phyloP scores from a whole-genome alignment of 2,329 filamentous ascomycete genomes.

The Rutstroemia sp. region DNA sequence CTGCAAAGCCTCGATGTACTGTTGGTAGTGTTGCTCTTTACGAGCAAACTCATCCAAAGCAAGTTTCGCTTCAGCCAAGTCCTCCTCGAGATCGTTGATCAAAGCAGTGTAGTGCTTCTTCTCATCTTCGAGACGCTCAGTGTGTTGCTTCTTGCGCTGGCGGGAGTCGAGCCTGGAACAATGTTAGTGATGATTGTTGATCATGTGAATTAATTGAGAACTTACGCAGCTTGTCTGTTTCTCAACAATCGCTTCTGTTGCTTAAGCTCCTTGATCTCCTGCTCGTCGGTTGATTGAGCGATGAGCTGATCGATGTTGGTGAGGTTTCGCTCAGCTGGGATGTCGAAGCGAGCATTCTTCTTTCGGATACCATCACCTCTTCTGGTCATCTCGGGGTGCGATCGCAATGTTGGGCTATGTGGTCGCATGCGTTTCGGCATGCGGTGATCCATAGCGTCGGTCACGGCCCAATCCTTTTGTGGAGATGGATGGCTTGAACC shows the following conservation, averaged over 20 bases:
- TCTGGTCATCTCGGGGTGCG: slow-evolving; percentile 61
- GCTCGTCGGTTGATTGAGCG: slow-evolving; percentile 76
- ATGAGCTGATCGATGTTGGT: slow-evolving; percentile 94
- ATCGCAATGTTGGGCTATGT: slow-evolving; percentile 59
- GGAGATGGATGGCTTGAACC: slow-evolving; percentile 47
- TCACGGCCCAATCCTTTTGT: slow-evolving; percentile 50
- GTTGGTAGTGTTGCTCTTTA: slow-evolving; percentile 66
- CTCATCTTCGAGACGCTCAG: slow-evolving; percentile 91
- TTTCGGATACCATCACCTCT: slow-evolving; percentile 66
- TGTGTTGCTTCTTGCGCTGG: slow-evolving; percentile 97
- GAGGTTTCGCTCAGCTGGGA: slow-evolving; percentile 86
- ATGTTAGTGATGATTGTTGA: slow-evolving; percentile 19
- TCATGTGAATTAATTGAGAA: slow-evolving; percentile 22
- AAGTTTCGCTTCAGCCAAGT: slow-evolving; percentile 59
- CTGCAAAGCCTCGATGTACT: slow-evolving; percentile 68
- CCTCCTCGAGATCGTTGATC: slow-evolving; percentile 73
- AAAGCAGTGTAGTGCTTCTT: slow-evolving; percentile 82
- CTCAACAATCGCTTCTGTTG: slow-evolving; percentile 92
- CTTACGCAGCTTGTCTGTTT: slow-evolving; percentile 95
- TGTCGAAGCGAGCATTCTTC: slow-evolving; percentile 98
- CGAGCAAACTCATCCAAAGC: slow-evolving; percentile 64
- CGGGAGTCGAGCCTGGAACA: slow-evolving; percentile 75
- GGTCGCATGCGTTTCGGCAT: slow-evolving; percentile 56
- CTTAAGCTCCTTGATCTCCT: slow-evolving; percentile 96
- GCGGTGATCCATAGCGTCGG: slow-evolving; percentile 40